Percentiles rank a stretch among this genome's conserved stretches.
phyloP scores from a whole-genome alignment of 2,329 filamentous ascomycete species.

The Zymoseptoria passerinii region DNA sequence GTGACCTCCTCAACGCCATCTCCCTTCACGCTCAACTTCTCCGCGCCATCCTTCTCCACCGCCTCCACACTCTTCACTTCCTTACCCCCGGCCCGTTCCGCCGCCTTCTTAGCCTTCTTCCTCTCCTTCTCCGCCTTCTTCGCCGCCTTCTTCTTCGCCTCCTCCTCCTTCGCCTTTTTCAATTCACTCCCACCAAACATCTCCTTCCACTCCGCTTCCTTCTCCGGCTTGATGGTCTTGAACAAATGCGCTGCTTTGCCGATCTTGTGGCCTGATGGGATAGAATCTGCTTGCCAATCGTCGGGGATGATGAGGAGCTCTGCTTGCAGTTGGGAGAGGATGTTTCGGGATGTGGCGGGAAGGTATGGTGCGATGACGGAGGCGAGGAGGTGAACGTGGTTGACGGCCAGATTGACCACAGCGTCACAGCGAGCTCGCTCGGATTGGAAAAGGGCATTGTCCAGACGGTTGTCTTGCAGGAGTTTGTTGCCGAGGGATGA shows the following conservation, averaged over 20 bases:
- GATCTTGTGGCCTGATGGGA: constrained; percentile 70
- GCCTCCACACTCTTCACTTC: constrained; percentile 74
- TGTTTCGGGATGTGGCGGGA: constrained; percentile 66
- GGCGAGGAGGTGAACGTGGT: constrained; percentile 74
- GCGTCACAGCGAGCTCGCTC: constrained; percentile 53
- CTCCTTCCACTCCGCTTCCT: constrained; percentile 74
- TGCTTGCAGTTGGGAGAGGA: constrained; percentile 62
- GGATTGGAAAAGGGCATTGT: constrained; percentile 52
- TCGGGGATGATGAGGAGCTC: constrained; percentile 38
- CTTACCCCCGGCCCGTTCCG: constrained; percentile 32
- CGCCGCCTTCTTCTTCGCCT: constrained; percentile 56
- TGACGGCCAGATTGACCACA: constrained; percentile 69
- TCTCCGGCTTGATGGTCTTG: constrained; percentile 70
- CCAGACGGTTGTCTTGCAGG: constrained; percentile 52
- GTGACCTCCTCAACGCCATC: constrained; percentile 38
- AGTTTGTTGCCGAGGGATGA: constrained; percentile 54
- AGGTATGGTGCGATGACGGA: constrained; percentile 76
- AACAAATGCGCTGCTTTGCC: constrained; percentile 75
- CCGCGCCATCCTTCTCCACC: constrained; percentile 61
- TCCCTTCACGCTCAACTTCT: constrained; percentile 28
- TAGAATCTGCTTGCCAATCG: constrained; percentile 51
- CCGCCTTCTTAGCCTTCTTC: constrained; percentile 56
- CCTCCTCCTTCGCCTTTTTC: constrained; percentile 64
- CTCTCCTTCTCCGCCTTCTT: constrained; percentile 59
- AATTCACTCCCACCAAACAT: constrained; percentile 61